Percentiles rank a stretch among this genome's conserved stretches.
phyloP scores from a whole-genome alignment of 2,329 filamentous ascomycete genomes.

The Fusarium compactum region DNA sequence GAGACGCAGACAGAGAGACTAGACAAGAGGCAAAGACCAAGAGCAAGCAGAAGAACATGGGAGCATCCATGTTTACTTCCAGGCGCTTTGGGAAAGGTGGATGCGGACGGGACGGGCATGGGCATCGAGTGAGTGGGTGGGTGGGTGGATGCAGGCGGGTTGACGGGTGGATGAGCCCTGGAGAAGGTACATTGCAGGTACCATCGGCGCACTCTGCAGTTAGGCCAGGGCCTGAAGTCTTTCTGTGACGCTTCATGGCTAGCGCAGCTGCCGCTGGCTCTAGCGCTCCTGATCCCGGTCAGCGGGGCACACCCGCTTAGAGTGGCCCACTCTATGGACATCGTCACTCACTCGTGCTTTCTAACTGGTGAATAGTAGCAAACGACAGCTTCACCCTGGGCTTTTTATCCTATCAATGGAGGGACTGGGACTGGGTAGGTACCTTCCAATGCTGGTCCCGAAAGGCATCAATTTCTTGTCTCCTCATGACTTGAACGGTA shows the following conservation, averaged over 20 bases:
- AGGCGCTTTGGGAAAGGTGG: constrained; percentile 43
- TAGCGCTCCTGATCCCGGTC: constrained; percentile 18
- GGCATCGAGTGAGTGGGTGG: neutral
- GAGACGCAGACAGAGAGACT: constrained; percentile 25
- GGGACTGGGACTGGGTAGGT: constrained; percentile 24
- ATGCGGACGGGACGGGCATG: constrained; percentile 40
- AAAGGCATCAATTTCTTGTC: constrained; percentile 7
- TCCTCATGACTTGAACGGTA: neutral
- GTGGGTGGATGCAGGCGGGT: neutral
- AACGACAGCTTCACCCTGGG: constrained; percentile 12
- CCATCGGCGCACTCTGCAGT: constrained; percentile 14
- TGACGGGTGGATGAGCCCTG: constrained; percentile 12
- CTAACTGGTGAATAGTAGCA: constrained; percentile 34
- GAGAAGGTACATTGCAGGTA: constrained; percentile 37
- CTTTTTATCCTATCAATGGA: constrained; percentile 36
- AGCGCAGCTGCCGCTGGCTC: constrained; percentile 24
- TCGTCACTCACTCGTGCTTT: constrained; percentile 35
- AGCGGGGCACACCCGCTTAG: constrained; percentile 19
- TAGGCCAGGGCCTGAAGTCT: constrained; percentile 18
- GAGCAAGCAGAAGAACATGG: constrained; percentile 18
- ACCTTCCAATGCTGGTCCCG: constrained; percentile 22
- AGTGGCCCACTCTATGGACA: constrained; percentile 6
- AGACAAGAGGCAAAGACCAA: constrained; percentile 28
- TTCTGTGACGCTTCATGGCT: constrained; percentile 21
- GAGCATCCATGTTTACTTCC: constrained; percentile 43